Evolutionary conservation across 2,329 filamentous ascomycete species (phyloP), one percentile per base, ranked within the genome.

Genomic region (Colletotrichum trifolii): DNA sequence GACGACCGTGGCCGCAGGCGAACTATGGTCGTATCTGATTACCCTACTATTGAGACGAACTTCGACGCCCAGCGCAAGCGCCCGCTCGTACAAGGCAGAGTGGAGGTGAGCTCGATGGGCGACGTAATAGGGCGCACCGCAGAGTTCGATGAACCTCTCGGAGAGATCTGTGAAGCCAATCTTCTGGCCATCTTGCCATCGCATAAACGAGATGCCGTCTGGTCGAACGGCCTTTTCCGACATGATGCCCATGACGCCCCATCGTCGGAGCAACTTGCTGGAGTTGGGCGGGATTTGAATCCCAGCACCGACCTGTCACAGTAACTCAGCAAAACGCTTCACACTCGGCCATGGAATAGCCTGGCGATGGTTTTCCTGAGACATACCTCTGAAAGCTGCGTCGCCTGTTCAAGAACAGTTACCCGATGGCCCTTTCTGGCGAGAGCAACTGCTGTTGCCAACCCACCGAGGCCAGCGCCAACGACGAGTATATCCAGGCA

Each of bases 21-120:
- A 50, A 68, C 42, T 64, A 70, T 12, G 58, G 34, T 73, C 67
- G n/a, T 74, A 72, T 1, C 59, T 39, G 2, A 60, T 54, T 2
- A 75, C 74, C 7, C 68, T 64, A n/a, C 72, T 72, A 1, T 69
- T 58, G 0, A 73, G 67, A 2, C 67, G 48, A 6, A 77, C 35
- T 17, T 64, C 34, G 0, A 73, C 73, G 2, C 73, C 74, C 6
- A 73, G 69, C 47, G 69, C 70, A 9, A 63, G 13, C 6, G 71
- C 73, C 0, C 73, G 71, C 33, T 71, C 56, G 15, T 76, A 68
- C 15, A 78, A 69, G 7, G 71, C 73, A 3, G 70, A 70, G 63
- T 77, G 75, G 12, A 78, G 73, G 54, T 77, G 76, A 12, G 74
- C 76, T n/a, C 75, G 73, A 60, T 78, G 76, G 6, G 76, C 72